Evolutionary conservation across 352 stramenopile genomes (phyloP), one percentile per base, ranked within the genome.

Genomic region (Phytophthora pisi): DNA sequence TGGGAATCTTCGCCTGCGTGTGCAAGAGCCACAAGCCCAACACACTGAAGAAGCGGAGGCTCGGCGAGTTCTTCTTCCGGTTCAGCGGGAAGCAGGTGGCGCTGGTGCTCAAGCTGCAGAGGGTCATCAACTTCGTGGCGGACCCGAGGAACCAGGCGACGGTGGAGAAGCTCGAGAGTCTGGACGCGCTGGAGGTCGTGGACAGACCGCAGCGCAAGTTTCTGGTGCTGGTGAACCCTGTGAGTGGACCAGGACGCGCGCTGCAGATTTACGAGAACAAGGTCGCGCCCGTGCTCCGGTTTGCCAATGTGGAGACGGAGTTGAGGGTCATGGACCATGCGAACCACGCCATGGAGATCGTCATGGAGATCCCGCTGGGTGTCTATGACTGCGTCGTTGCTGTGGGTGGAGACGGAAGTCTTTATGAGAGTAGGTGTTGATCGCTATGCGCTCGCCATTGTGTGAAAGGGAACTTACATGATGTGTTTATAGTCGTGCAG

Each of bases 201-300:
- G 59, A 64, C 18, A 57, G 40, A 18, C 24, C 51, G 8, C 31
- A 51, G 52, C 74, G 82, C 43, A 82, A 78, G 56, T 93, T 84
- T 42, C 57, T 90, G 1, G 79, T 89, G 58, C 50, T 94, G n/a
- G 78, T 94, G 57, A 94, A 94, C 55, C 86, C 84, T 11, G 76
- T 91, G 3, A 84, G 86, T 40, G 86, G 86, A 40, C 18, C 24
- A 76, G 74, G 74, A 56, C 82, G 84, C 23, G 81, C 75, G 13
- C 42, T 77, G 54, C 68, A 84, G 59, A 85, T 74, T 45, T 92
- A 80, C 57, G 71, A 92, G 49, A 70, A 64, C 54, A 78, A 80
- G 38, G 81, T 91, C 36, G 74, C 72, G 8, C 74, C 84, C 0
- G 62, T 94, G 23, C 77, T 92, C 50, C 51, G 68, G 43, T 80